A percentile compares a stretch with the other conserved stretches of the same genome.
phyloP scores from a whole-genome alignment of 2,329 filamentous ascomycete genomes.

The Ascochyta rabiei region DNA sequence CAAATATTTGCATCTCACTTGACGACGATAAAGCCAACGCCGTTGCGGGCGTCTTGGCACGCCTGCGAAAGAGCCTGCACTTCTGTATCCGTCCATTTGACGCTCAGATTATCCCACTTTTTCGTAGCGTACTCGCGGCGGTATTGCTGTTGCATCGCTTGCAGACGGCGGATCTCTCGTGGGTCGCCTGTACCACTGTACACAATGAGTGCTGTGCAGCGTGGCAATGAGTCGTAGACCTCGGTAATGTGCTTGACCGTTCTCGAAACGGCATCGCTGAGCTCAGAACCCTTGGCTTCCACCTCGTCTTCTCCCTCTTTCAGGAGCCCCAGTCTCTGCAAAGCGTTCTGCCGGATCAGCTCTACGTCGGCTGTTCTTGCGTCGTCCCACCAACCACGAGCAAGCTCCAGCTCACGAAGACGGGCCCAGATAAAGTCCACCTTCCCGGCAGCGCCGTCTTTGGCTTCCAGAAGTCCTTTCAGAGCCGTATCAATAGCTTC shows the following conservation, averaged over 20 bases:
- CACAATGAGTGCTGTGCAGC: constrained; percentile 66
- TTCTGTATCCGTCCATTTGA: constrained; percentile 69
- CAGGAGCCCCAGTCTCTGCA: constrained; percentile 33
- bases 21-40: constrained; percentile 64
- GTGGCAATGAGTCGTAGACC: constrained; percentile 63
- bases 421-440: constrained; percentile 69
- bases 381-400: constrained; percentile 66
- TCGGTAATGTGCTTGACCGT: constrained; percentile 59
- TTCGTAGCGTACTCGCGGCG: constrained; percentile 63
- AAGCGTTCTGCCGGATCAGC: constrained; percentile 33
- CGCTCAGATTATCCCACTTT: constrained; percentile 67
- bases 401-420: constrained; percentile 65
- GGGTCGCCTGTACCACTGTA: constrained; percentile 70
- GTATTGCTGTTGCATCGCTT: constrained; percentile 62
- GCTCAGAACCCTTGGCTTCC: constrained; percentile 34
- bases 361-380: constrained; percentile 50
- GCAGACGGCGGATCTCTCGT: constrained; percentile 61
- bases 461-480: constrained; percentile 52
- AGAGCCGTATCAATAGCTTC: constrained; percentile 60
- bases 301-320: constrained; percentile 26
- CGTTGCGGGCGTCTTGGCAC: constrained; percentile 61
- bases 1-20: constrained; percentile 53
- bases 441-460: constrained; percentile 56
- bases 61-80: constrained; percentile 64
- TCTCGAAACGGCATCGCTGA: constrained; percentile 55